Evolutionary conservation across 2,329 filamentous ascomycete species (phyloP).

Genomic region (Fusarium brachygibbosum): DNA sequence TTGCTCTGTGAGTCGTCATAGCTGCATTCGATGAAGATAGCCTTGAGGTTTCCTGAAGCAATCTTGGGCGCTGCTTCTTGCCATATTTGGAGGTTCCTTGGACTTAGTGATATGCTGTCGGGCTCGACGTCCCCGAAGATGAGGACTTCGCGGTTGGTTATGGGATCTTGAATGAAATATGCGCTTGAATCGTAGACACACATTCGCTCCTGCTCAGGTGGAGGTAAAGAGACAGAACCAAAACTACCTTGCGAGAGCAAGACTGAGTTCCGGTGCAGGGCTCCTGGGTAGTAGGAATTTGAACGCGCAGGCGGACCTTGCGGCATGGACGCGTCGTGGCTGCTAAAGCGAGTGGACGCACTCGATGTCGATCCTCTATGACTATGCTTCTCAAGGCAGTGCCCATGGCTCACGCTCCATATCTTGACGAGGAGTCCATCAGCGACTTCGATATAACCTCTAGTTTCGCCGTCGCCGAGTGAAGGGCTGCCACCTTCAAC

Average conservation of each 20-base stretch:
- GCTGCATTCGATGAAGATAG: slow-evolving; percentile 95
- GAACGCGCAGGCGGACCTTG: slow-evolving; percentile 48
- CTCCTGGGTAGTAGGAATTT: slow-evolving; percentile 44
- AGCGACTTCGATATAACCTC: slow-evolving; percentile 89
- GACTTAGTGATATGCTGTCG: slow-evolving; percentile 84
- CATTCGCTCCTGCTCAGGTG: slow-evolving; percentile 59
- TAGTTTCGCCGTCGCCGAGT: slow-evolving; percentile 81
- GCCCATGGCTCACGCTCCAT: slow-evolving; percentile 89
- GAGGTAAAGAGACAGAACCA: slow-evolving; percentile 42
- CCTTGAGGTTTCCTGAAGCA: slow-evolving; percentile 76
- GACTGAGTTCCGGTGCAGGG: slow-evolving; percentile 45
- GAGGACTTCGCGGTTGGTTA: slow-evolving; percentile 80
- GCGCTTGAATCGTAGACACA: slow-evolving; percentile 91
- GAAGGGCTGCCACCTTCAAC: slow-evolving; percentile 90
- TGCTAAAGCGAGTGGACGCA: slow-evolving; percentile 64
- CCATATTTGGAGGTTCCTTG: slow-evolving; percentile 88
- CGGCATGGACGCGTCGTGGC: slow-evolving; percentile 60
- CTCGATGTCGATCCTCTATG: slow-evolving; percentile 71
- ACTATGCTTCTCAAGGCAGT: slow-evolving; percentile 81
- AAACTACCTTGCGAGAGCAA: slow-evolving; percentile 53
- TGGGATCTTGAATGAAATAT: slow-evolving; percentile 87
- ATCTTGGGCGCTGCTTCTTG: slow-evolving; percentile 89
- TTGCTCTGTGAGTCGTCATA: slow-evolving; percentile 86
- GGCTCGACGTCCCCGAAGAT: slow-evolving; percentile 98
- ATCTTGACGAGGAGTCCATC: slow-evolving; percentile 91